Evolutionary conservation across 257 asterid species (phyloP).

Genomic region (Nicotiana sylvestris): DNA sequence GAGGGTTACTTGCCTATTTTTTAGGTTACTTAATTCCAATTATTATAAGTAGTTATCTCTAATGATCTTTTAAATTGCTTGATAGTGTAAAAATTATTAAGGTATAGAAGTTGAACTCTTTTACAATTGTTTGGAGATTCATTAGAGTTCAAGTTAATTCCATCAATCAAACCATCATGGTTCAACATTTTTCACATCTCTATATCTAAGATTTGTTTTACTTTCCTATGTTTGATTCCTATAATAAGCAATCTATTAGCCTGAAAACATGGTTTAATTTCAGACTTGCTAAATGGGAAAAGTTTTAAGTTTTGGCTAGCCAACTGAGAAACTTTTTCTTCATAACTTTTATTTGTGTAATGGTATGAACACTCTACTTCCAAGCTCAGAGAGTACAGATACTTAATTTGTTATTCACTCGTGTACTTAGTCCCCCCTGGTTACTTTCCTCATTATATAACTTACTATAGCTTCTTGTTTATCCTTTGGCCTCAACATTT

Average conservation of each 20-base stretch:
- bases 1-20: neutral
- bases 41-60: neutral
- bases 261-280: neutral
- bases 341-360: neutral
- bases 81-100: neutral
- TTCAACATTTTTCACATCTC: neutral
- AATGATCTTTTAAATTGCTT: neutral
- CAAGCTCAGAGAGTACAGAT: neutral
- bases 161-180: neutral
- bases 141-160: neutral
- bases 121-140: neutral
- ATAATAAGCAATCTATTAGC: neutral
- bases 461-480: neutral
- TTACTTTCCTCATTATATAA: neutral
- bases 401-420: neutral
- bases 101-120: neutral
- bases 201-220: neutral
- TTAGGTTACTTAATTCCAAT: neutral
- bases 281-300: neutral
- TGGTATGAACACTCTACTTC: neutral
- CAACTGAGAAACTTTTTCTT: neutral
- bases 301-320: neutral
- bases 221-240: neutral
- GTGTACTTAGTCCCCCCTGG: neutral
- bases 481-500: neutral